These are phyloP conservation scores for Pestalotiopsis sp. DNA, from an alignment of 2,329 filamentous ascomycete genomes.

Conservation along the genomic window DNA sequence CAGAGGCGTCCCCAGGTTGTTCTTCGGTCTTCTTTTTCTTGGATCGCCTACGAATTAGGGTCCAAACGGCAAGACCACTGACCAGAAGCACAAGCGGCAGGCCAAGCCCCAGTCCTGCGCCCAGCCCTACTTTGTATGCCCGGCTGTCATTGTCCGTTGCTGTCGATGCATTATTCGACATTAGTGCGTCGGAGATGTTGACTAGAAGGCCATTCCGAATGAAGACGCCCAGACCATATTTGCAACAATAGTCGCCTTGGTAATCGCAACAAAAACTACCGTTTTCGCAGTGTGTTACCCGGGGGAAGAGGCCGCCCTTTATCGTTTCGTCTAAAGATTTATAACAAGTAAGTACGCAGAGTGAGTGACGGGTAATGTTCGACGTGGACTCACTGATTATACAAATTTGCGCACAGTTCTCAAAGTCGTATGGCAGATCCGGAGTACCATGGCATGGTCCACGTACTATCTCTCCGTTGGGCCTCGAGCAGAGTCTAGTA, in stretches of 20 bases:
- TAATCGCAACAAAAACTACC: not conserved
- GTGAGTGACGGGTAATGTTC: too few relatives aligned
- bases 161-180: not conserved
- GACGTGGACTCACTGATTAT: not conserved
- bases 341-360: too few relatives aligned
- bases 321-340: not conserved
- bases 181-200: not conserved
- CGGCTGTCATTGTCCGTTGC: not conserved
- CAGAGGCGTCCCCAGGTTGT: not conserved
- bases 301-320: not conserved
- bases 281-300: not conserved
- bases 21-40: not conserved
- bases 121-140: not conserved
- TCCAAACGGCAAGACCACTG: not conserved
- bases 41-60: not conserved
- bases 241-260: not conserved
- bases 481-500: not conserved
- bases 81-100: not conserved
- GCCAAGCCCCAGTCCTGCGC: not conserved
- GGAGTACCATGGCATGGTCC: not conserved
- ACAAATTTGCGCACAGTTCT: not conserved
- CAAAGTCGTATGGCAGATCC: not conserved
- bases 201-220: not conserved
- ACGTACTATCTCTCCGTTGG: not conserved
- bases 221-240: not conserved